A percentile compares a stretch with the other conserved stretches of the same genome.
These are phyloP conservation scores for Aspergillus heteromorphus DNA, from an alignment of 495 filamentous ascomycete species.

Conservation along the genomic window DNA sequence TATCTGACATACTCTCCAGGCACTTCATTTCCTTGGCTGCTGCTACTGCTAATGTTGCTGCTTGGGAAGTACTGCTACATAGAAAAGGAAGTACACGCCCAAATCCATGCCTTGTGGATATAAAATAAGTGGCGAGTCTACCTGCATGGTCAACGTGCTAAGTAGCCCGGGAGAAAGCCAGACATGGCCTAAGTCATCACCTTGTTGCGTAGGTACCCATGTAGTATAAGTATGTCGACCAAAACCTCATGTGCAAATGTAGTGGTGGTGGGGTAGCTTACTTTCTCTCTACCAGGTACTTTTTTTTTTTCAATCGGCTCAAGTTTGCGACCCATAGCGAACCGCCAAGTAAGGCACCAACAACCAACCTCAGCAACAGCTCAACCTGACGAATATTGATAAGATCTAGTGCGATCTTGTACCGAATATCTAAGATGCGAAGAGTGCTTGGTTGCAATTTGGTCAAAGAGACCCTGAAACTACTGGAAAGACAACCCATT, in stretches of 20 bases:
- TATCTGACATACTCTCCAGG: no score
- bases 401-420: background rate
- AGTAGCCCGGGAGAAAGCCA: no score
- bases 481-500: background rate
- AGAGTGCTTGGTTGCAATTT: no score
- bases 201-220: background rate
- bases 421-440: no score
- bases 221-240: background rate
- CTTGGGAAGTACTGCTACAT: background rate
- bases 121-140: no score
- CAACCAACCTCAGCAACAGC: background rate
- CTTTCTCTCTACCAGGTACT: background rate
- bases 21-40: background rate
- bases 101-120: no score
- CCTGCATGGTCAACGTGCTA: no score
- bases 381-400: background rate
- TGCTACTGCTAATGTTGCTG: background rate
- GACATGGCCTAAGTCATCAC: no score
- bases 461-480: no score
- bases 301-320: background rate
- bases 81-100: no score
- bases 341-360: slow-evolving; percentile 3
- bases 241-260: background rate
- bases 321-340: slow-evolving; percentile 5
- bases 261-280: background rate